Base-by-base conservation (phyloP, 192 early-diverging fungal species). In the Coemansia sp. region DNA sequence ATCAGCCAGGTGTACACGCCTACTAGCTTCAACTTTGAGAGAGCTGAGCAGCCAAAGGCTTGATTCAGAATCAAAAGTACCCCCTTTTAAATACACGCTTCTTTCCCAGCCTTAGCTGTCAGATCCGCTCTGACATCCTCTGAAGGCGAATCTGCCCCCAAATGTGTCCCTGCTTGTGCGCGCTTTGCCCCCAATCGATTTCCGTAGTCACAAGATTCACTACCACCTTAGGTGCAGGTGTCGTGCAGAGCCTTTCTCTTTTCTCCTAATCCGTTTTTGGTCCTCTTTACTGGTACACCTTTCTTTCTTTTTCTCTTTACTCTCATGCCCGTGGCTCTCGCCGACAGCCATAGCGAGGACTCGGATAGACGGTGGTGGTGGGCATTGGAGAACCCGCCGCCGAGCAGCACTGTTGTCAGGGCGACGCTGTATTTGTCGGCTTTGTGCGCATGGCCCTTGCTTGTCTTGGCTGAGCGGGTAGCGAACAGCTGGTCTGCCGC, bases 1-100 rank as follows among this genome's bases (percentile, higher is more conserved):
- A 77, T 76, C 43, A 82, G 62, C 33, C 56, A 55, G 11, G 60
- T 56, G 46, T 81, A 81, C 60, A 61, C 16, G 26, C 78, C 78
- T 0, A 60, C 59, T 21, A 81, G 78, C 59, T 75, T 81, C 37
- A 81, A 81, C 63, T 58, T 60, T 43, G 69, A 72, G 40, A 73
- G 78, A 1, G 66, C 67, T 16, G 36, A 58, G 2, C 62, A 46
- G 26, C 21, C 38, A 16, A 40, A 56, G 20, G 24, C 13, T n/a
- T 57, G 42, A 28, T 46, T n/a, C 18, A 24, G 14, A 33, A 46
- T 40, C 39, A 39, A 39, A 35, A 35, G 9, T 59, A 34, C 23
- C 23, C 6, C 7, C 2, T 24, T 33, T 14, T 9, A 10, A 20
- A 9, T 45, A 45, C 43, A 20, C 43, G 7, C n/a, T 20, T 45